These are phyloP conservation scores for Russula sp. DNA, from an alignment of 768 basidiomycete species.

Conservation along the genomic window DNA sequence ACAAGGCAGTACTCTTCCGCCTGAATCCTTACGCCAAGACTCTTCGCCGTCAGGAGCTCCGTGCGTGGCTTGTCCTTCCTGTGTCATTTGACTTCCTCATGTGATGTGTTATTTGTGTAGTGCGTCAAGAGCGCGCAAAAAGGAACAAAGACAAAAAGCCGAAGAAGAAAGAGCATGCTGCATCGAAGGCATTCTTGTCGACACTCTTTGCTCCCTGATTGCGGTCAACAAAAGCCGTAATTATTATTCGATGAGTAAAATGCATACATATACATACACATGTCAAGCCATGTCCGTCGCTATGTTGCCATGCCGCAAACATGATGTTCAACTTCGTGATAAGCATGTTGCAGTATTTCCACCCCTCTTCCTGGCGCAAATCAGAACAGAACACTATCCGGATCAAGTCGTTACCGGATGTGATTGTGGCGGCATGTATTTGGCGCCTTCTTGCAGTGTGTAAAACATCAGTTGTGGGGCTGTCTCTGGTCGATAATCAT, in stretches of 20 bases:
- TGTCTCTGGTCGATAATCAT: not conserved
- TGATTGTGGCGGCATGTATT: constrained; percentile 25
- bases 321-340: constrained; percentile 30
- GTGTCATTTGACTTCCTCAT: not conserved
- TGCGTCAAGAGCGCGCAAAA: constrained; percentile 76
- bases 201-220: constrained; percentile 82
- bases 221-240: constrained; percentile 14
- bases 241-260: constrained; percentile 8
- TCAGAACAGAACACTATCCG: constrained; percentile 14
- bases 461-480: constrained; percentile 1
- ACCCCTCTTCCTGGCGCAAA: constrained; percentile 18
- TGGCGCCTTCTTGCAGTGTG: constrained; percentile 4
- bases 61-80: constrained; percentile 47
- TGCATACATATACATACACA: constrained; percentile 19
- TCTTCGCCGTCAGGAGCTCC: constrained; percentile 81
- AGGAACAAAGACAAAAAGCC: constrained; percentile 59
- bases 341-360: constrained; percentile 23
- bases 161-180: constrained; percentile 57
- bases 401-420: constrained; percentile 6
- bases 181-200: constrained; percentile 80
- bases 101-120: constrained; percentile 39
- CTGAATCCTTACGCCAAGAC: constrained; percentile 99
- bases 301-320: constrained; percentile 31
- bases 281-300: constrained; percentile 23
- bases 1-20: constrained; percentile 93